A percentile compares a stretch with the other conserved stretches of the same genome.
Evolutionary conservation across 192 early-diverging fungal species (phyloP).

Genomic region (Borealophlyctis nickersoniae): DNA sequence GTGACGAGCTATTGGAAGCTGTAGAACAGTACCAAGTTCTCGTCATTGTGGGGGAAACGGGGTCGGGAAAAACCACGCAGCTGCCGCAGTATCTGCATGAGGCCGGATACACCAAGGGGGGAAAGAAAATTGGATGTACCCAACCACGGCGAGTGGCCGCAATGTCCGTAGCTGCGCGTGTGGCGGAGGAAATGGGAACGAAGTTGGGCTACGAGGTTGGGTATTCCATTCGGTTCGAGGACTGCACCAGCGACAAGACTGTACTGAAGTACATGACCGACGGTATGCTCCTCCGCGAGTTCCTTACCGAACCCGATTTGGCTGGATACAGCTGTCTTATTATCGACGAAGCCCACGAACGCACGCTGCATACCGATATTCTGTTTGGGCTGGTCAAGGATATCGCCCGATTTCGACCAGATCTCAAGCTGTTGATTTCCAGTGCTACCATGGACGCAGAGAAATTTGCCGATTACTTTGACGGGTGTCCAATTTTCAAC

Average conservation of each 20-base stretch:
- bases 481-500: conserved; percentile 86
- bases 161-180: conserved; percentile 95
- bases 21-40: conserved; percentile 82
- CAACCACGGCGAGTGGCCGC: conserved; percentile 98
- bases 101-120: conserved; percentile 86
- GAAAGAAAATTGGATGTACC: conserved; percentile 89
- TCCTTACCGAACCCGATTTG: conserved; percentile 93
- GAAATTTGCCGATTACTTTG: conserved; percentile 96
- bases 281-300: conserved; percentile 96
- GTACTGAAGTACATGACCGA: conserved; percentile 98
- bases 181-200: conserved; percentile 94
- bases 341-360: conserved; percentile 98
- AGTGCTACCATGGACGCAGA: conserved; percentile 98
- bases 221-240: conserved; percentile 97
- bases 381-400: conserved; percentile 96
- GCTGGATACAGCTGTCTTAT: conserved; percentile 87
- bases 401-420: conserved; percentile 88
- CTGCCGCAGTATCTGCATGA: conserved; percentile 95
- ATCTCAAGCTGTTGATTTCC: conserved; percentile 90
- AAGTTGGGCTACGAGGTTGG: conserved; percentile 92
- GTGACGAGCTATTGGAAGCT: conserved; percentile 78
- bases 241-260: conserved; percentile 94
- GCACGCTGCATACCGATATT: conserved; percentile 94
- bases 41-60: conserved; percentile 97
- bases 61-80: conserved; percentile 98